Base-by-base conservation (phyloP, 768 basidiomycete genomes). In the Leccinum sublutescens region DNA sequence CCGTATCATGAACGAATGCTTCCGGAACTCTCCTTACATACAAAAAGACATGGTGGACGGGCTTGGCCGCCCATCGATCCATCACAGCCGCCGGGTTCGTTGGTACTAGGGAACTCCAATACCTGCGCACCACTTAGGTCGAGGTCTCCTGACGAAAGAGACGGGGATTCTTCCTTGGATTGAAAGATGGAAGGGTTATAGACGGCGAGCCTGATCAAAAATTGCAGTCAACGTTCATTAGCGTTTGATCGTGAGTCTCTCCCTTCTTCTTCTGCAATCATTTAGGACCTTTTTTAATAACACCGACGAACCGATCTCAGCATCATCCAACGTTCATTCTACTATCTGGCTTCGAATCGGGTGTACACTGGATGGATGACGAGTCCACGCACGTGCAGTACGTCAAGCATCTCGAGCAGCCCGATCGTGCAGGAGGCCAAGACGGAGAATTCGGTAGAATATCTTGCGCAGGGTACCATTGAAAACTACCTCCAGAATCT, bases 11-110 rank as follows among this genome's bases (percentile, higher is more conserved):
- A 89, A 87, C 72, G 82, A 87, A n/a, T 91, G 88, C 66, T 80
- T 95, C 54, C 82, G 81, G 64, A 82, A 81, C 55, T 80, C 81
- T 6, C 85, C 89, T 0, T 88, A 85, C 71, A 85, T 90, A 66
- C 85, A 88, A 62, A 74, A 92, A 91, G 55, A 99, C 80, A 68
- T 93, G 83, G 33, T 86, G 84, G 21, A 95, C 86, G 7, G 94
- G 89, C 72, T 99, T 97, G 7, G 97, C 93, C 2, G 86, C 82
- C 97, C 97, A 98, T 59, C 95, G 86, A 61, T 93, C 92, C 36
- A 83, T 98, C 54, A 84, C 33, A 33, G 65, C 86, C 12, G 86
- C 86, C 12, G 86, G 77, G 17, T 86, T 85, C 2, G 87, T 82
- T 10, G 95, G 96, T 3, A 97, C 29, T 29, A 29, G 80, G 1